These are phyloP conservation scores for Papilionanthe hybrid DNA, from an alignment of 116 monocot genomes.

Conservation along the genomic window DNA sequence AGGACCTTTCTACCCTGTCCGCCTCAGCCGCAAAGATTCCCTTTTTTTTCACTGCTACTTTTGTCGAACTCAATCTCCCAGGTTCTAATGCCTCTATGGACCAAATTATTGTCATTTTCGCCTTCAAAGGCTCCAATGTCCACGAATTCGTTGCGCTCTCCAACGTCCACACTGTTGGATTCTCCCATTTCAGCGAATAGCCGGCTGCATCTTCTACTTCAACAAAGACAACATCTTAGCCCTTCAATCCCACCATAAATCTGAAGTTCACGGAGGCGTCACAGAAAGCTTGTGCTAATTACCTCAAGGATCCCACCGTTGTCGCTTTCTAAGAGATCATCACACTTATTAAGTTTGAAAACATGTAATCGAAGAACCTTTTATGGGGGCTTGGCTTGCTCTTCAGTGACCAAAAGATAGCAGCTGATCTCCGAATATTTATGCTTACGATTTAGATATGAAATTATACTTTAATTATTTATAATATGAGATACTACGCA, in stretches of 20 bases:
- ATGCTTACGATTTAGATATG: too few relatives aligned
- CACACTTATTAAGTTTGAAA: constrained; percentile 66
- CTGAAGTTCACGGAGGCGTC: constrained; percentile 32
- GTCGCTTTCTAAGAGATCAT: constrained; percentile 59
- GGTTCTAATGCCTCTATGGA: constrained; percentile 24
- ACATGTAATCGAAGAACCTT: constrained; percentile 51
- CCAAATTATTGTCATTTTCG: constrained; percentile 24
- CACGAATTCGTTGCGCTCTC: constrained; percentile 42
- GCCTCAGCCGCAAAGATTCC: constrained; percentile 39
- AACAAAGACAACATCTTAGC: constrained; percentile 1
- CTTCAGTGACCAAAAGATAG: constrained; percentile 35
- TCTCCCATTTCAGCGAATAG: constrained; percentile 63
- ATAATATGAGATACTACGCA: too few relatives aligned
- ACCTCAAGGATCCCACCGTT: constrained; percentile 34
- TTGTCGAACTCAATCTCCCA: constrained; percentile 17
- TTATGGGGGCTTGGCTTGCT: constrained; percentile 39
- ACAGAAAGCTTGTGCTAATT: constrained; percentile 42
- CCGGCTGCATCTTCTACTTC: constrained; percentile 25
- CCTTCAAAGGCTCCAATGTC: constrained; percentile 28
- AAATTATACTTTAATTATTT: too few relatives aligned
- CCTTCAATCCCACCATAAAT: constrained; percentile 23
- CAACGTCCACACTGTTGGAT: constrained; percentile 54
- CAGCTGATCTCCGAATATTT: constrained; percentile 23
- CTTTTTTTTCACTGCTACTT: constrained; percentile 14
- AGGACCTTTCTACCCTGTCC: constrained; percentile 37